Conservation (phyloP, 352 stramenopile genomes). For the Globisporangium alternatum region DNA sequence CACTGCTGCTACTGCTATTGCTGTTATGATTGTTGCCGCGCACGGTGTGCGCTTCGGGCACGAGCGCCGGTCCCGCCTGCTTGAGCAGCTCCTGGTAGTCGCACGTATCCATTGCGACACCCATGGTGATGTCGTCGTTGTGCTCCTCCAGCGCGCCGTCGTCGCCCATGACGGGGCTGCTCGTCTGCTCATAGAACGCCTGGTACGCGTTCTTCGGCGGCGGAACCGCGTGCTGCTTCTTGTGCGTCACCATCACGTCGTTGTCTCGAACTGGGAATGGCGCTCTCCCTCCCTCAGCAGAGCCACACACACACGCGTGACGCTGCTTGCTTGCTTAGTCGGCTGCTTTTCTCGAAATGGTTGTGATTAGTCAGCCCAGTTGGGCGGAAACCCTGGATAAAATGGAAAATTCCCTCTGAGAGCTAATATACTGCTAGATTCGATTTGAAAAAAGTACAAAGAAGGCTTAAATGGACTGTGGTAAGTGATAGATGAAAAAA, state of each 20-base stretch:
- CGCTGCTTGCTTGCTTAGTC: neutral
- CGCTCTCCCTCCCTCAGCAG: neutral
- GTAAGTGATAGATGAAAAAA: neutral
- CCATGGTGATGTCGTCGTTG: conserved; percentile 22
- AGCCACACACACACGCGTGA: neutral
- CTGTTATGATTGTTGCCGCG: conserved; percentile 12
- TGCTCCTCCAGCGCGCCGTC: neutral
- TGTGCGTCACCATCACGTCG: neutral
- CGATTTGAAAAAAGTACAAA: neutral
- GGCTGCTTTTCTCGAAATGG: conserved; percentile 5
- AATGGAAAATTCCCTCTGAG: neutral
- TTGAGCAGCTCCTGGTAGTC: conserved; percentile 61
- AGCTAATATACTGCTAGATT: neutral
- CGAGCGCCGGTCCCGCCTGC: conserved; percentile 16
- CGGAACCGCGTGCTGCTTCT: conserved; percentile 11
- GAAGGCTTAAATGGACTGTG: neutral
- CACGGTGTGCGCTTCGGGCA: conserved; percentile 15
- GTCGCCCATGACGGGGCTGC: conserved; percentile 5
- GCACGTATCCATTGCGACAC: conserved; percentile 55
- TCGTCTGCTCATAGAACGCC: conserved; percentile 18
- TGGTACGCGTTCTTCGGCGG: conserved; percentile 16
- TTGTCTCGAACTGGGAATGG: neutral
- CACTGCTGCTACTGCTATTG: conserved; percentile 4
- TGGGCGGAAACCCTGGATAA: neutral
- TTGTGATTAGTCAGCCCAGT: neutral